Base-by-base conservation (phyloP, 2,329 filamentous ascomycete genomes). In the Chaetomiaceae sp. region DNA sequence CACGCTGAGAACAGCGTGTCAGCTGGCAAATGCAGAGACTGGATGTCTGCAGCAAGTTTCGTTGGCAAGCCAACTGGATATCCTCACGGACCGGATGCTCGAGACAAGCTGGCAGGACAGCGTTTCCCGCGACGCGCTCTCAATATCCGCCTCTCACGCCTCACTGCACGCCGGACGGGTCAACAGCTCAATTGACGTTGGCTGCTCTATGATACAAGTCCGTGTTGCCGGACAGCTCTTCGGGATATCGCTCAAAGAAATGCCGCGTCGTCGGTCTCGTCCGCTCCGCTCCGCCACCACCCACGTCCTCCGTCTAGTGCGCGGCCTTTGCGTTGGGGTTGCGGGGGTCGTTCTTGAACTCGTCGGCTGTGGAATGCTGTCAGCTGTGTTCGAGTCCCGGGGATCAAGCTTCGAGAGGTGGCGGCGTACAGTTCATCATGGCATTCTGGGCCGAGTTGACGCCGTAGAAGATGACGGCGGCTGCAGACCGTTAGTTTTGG, bases 331-430 rank as follows among this genome's bases (percentile, higher is more conserved):
- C 73, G 65, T 79, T 77, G 63, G 84, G 85, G 83, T 96, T 96
- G 74, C 91, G 85, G 63, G 91, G 90, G 76, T 97, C 92, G 80
- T 96, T 95, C 85, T 91, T 95, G 84, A 83, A 96, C 79, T 97
- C 90, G 66, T 88, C 89, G 78, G 84, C 92, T 97, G 65, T 34
- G 23, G 29, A 37, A 19, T 8, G 7, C n/a, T 60, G 45, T 59
- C 53, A 53, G 53, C 42, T 47, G n/a, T 51, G 49, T 59, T n/a
- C 46, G 34, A 9, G 19, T n/a, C 14, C 20, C 47, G 47, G 57
- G 55, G 27, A 6, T 9, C 3, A 11, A 37, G 19, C 33, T 39
- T 5, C 11, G 34, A 29, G 20, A 17, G 17, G 29, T 47, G 49
- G 14, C 39, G 47, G 68, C 73, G 61, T 84, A 97, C 92, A 82